Base-by-base conservation (phyloP, 2,329 filamentous ascomycete genomes). In the Sporothrix curviconia region DNA sequence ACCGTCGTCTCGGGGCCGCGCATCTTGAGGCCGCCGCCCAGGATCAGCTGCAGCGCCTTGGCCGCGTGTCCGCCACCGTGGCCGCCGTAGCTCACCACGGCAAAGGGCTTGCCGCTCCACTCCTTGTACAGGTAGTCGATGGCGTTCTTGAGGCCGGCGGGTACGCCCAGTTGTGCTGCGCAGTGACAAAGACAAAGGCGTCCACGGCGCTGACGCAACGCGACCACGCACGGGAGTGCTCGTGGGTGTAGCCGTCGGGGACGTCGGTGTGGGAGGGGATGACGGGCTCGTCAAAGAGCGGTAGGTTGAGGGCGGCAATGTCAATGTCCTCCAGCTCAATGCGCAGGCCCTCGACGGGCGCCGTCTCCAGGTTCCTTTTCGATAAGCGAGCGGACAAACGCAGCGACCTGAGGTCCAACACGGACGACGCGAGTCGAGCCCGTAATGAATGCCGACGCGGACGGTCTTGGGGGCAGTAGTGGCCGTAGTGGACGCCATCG, bases 71-170 rank as follows among this genome's bases (percentile, higher is more conserved):
- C 61, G 6, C 72, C 72, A 9, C 72, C 71, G 28, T 68, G 66
- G 0, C 73, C 73, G 5, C 78, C 78, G 64, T 80, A 80, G 39
- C 69, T 74, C 15, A 80, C 72, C 47, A 80, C 70, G 61, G 72
- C 64, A 17, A 71, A 74, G 0, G 76, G 72, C 63, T 80, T 80
- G 11, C 72, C 73, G 22, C 63, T 70, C 75, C 76, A 79, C 62
- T 79, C 77, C 57, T 79, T 65, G 63, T 70, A 79, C 6, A 81
- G 68, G 60, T 76, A 78, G 61, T 80, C 78, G 47, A 81, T 71
- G 8, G 77, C 77, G 60, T 78, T 80, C 68, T 80, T 81, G 19
- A 78, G 63, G 15, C 70, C 72, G 0, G 72, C 76, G 0, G 77
- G 74, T 17, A 76, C 69, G 7, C 76, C 69, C 71, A 76, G 66